Conservation (phyloP, 2,329 filamentous ascomycete species). For the Emmonsiellopsis sp. region DNA sequence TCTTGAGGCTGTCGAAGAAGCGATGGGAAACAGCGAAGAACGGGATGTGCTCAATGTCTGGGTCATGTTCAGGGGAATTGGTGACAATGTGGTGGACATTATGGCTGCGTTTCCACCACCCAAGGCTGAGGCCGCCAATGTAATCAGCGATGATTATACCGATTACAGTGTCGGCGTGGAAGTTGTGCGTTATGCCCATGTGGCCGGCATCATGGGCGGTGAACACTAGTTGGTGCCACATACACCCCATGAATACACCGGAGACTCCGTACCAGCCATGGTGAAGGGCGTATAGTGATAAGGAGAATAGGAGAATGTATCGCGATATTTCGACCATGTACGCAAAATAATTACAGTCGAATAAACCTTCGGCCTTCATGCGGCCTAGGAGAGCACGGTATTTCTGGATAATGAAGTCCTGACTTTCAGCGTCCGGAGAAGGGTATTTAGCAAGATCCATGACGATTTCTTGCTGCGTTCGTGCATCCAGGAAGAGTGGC, state of each 20-base stretch:
- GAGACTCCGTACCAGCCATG: slow-evolving; percentile 59
- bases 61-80: slow-evolving; percentile 89
- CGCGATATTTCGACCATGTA: slow-evolving; percentile 68
- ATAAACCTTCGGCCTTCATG: slow-evolving; percentile 66
- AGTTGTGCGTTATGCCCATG: slow-evolving; percentile 93
- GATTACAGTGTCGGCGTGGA: slow-evolving; percentile 70
- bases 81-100: slow-evolving; percentile 97
- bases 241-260: slow-evolving; percentile 64
- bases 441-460: slow-evolving; percentile 76
- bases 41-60: slow-evolving; percentile 85
- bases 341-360: slow-evolving; percentile 70
- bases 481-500: slow-evolving; percentile 58
- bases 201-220: slow-evolving; percentile 91
- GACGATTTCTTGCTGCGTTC: slow-evolving; percentile 64
- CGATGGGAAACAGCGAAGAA: slow-evolving; percentile 81
- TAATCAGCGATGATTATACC: slow-evolving; percentile 88
- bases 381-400: slow-evolving; percentile 69
- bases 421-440: slow-evolving; percentile 60
- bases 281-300: slow-evolving; percentile 52
- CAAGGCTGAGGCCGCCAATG: slow-evolving; percentile 75
- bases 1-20: slow-evolving; percentile 62
- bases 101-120: slow-evolving; percentile 96
- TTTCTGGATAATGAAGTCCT: slow-evolving; percentile 65
- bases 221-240: slow-evolving; percentile 95
- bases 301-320: slow-evolving; percentile 57